phyloP scores from a whole-genome alignment of 1,139 yeast genomes.

The Hanseniaspora gamundiae region DNA sequence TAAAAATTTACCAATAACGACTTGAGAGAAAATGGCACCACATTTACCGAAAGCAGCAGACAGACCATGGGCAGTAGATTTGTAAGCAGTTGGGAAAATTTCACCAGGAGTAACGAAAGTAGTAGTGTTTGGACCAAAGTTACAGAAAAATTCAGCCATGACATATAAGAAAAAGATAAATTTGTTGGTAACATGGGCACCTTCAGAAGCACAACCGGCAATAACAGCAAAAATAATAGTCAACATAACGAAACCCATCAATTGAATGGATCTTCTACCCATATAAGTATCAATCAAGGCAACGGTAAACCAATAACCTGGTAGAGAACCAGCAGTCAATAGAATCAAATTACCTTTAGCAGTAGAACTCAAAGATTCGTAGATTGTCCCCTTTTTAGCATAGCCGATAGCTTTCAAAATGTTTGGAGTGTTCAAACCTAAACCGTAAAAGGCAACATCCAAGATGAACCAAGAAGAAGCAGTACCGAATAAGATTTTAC shows the following conservation, averaged over 20 bases:
- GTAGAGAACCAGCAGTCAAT: conserved; percentile 84
- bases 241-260: conserved; percentile 58
- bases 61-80: conserved; percentile 97
- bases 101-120: conserved; percentile 96
- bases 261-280: conserved; percentile 76
- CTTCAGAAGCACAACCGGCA: conserved; percentile 48
- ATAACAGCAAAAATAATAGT: conserved; percentile 42
- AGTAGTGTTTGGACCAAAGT: conserved; percentile 92
- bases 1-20: conserved; percentile 74
- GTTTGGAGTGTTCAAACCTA: conserved; percentile 65
- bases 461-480: conserved; percentile 94
- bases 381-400: conserved; percentile 50
- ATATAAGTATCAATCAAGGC: conserved; percentile 56
- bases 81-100: conserved; percentile 90
- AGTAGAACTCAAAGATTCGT: conserved; percentile 54
- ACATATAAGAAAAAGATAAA: conserved; percentile 36
- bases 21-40: conserved; percentile 94
- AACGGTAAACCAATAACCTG: conserved; percentile 79
- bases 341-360: conserved; percentile 84
- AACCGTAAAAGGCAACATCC: conserved; percentile 92
- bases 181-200: conserved; percentile 54
- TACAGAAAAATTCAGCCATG: conserved; percentile 71
- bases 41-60: conserved; percentile 94
- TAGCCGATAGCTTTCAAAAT: conserved; percentile 79
- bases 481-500: conserved; percentile 79